A percentile compares a stretch with the other conserved stretches of the same genome.
Conservation (phyloP, 148 eudicot species). For the Rhododendron ferrugineum region DNA sequence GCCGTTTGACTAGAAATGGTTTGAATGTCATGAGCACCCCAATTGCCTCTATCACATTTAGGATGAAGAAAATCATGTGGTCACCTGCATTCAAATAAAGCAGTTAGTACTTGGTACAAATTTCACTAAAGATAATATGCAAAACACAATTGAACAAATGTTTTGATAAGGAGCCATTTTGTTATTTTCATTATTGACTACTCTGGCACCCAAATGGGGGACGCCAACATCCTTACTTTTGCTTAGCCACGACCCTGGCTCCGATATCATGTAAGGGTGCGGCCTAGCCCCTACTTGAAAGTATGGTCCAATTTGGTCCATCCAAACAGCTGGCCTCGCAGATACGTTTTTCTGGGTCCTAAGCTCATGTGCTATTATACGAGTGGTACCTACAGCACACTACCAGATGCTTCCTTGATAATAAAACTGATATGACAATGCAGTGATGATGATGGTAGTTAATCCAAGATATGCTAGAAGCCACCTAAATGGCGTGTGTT, state of each 20-base stretch:
- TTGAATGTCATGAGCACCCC: slow-evolving; percentile 49
- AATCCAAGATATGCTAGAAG: not conserved
- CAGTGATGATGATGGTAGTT: not conserved
- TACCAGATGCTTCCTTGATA: not conserved
- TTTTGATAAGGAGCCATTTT: not conserved
- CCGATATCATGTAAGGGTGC: not conserved
- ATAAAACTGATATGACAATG: not conserved
- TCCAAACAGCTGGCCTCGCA: not conserved
- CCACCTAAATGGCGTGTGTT: not conserved
- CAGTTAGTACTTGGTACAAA: not conserved
- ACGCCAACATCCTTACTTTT: not conserved
- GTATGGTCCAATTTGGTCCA: not conserved
- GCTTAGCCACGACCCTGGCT: not conserved
- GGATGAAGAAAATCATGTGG: slow-evolving; percentile 45
- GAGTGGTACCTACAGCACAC: not conserved
- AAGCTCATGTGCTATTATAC: not conserved
- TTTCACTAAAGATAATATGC: not conserved
- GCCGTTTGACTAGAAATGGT: slow-evolving; percentile 39
- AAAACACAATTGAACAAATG: no score
- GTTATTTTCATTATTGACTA: not conserved
- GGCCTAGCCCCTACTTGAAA: not conserved
- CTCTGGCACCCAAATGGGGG: not conserved
- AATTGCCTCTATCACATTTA: slow-evolving; percentile 39
- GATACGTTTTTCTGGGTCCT: not conserved
- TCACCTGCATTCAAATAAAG: slow-evolving; percentile 31